A percentile compares a stretch with the other conserved stretches of the same genome.
phyloP scores from a whole-genome alignment of 805 yeast species.

The Wilhelminamyces savonicus region DNA sequence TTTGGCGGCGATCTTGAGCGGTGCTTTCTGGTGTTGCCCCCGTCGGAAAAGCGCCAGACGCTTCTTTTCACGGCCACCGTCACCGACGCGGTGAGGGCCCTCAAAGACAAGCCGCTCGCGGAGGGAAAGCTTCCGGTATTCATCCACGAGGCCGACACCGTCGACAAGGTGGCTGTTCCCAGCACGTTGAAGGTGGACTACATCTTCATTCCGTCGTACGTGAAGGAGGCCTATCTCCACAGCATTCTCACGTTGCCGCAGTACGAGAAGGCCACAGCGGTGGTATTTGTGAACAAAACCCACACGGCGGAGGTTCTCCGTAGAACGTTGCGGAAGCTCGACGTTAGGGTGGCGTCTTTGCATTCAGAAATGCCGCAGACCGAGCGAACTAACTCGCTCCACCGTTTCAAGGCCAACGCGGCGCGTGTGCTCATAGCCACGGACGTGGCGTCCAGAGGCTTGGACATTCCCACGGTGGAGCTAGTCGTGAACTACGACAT shows the following conservation, averaged over 20 bases:
- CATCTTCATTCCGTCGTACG: slow-evolving; percentile 76
- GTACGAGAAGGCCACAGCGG: slow-evolving; percentile 62
- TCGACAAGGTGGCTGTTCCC: slow-evolving; percentile 78
- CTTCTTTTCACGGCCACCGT: slow-evolving; percentile 92
- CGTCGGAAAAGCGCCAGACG: slow-evolving; percentile 73
- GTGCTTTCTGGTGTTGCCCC: slow-evolving; percentile 70
- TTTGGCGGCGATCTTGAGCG: slow-evolving; percentile 72
- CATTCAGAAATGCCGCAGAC: slow-evolving; percentile 94
- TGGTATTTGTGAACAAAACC: slow-evolving; percentile 89
- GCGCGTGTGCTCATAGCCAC: slow-evolving; percentile 92
- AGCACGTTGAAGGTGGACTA: slow-evolving; percentile 58
- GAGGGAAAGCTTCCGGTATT: slow-evolving; percentile 52
- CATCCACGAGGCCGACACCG: slow-evolving; percentile 67
- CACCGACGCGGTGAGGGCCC: slow-evolving; percentile 81
- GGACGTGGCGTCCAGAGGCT: slow-evolving; percentile 95
- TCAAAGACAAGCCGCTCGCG: slow-evolving; percentile 59
- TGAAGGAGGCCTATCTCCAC: slow-evolving; percentile 82
- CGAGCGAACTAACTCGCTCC: slow-evolving; percentile 87
- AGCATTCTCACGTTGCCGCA: slow-evolving; percentile 57
- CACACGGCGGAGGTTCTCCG: slow-evolving; percentile 82
- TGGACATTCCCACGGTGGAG: slow-evolving; percentile 91
- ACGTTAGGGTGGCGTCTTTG: slow-evolving; percentile 77
- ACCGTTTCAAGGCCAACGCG: slow-evolving; percentile 89
- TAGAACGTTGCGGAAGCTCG: slow-evolving; percentile 67
- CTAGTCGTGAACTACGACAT: slow-evolving; percentile 87